phyloP scores from a whole-genome alignment of 2,329 filamentous ascomycete genomes.

The Neospermospora avenae region DNA sequence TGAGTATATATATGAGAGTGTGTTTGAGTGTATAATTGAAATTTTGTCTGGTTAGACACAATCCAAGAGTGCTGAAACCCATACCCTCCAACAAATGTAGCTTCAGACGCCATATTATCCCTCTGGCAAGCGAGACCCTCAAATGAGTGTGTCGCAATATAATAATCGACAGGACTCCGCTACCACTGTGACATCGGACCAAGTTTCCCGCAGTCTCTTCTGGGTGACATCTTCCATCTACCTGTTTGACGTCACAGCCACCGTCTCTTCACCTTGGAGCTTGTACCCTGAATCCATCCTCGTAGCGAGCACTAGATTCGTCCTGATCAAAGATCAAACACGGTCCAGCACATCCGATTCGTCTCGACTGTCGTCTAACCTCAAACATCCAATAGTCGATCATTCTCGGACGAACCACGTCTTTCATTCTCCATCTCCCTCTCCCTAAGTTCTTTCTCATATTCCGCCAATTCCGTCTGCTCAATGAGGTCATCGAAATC shows the following conservation, averaged over 20 bases:
- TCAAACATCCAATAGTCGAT: constrained; percentile 9
- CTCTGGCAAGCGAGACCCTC: no score
- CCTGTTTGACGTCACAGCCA: neutral
- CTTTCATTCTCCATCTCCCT: constrained; percentile 3
- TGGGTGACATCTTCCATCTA: no score
- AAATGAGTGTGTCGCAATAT: no score
- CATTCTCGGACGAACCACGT: constrained; percentile 6
- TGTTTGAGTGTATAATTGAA: no score
- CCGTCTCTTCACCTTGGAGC: neutral
- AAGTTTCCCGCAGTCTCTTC: no score
- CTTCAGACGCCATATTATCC: no score
- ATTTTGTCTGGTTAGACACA: no score
- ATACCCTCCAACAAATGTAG: no score
- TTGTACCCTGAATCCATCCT: neutral
- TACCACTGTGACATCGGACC: no score
- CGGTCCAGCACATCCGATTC: neutral
- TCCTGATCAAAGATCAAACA: neutral
- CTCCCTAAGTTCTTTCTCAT: constrained; percentile 12
- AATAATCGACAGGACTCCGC: no score
- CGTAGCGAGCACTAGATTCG: neutral
- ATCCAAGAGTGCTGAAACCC: no score
- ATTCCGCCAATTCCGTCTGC: constrained; percentile 15
- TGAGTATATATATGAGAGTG: no score
- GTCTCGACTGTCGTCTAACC: neutral
- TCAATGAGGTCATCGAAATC: constrained; percentile 21